Percentiles rank a stretch among this genome's conserved stretches.
These are phyloP conservation scores for Ganoderma sinense DNA, from an alignment of 1,284 basidiomycete genomes.

Conservation along the genomic window DNA sequence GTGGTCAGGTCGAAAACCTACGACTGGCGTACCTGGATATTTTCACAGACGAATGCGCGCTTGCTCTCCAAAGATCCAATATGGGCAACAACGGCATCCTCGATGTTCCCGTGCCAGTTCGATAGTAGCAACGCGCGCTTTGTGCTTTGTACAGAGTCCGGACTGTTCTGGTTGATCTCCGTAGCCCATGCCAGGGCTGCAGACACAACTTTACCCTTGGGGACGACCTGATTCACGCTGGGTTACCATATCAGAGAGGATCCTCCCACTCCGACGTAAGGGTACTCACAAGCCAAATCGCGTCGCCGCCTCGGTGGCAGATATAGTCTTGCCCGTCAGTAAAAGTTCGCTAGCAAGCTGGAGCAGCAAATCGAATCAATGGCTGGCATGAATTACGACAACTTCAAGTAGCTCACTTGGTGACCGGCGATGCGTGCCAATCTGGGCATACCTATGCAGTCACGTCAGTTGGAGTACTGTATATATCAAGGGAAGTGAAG, in stretches of 20 bases:
- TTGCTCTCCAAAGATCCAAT: conserved; percentile 58
- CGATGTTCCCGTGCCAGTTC: conserved; percentile 57
- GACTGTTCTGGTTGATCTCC: conserved; percentile 73
- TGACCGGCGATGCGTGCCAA: conserved; percentile 68
- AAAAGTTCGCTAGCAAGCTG: conserved; percentile 83
- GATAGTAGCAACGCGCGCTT: conserved; percentile 72
- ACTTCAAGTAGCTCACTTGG: conserved; percentile 55
- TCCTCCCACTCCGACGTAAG: conserved; percentile 14
- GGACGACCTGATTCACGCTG: conserved; percentile 77
- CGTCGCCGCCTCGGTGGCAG: conserved; percentile 71
- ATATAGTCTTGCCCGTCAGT: conserved; percentile 72
- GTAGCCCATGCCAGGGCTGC: conserved; percentile 72
- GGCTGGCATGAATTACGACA: neutral
- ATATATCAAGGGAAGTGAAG: neutral
- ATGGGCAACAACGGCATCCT: conserved; percentile 61
- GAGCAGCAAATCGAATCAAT: conserved; percentile 8
- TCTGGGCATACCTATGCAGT: conserved; percentile 64
- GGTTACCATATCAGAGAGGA: conserved; percentile 18
- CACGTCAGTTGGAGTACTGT: neutral
- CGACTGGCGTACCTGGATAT: conserved; percentile 66
- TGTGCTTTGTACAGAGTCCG: conserved; percentile 82
- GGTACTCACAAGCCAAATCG: conserved; percentile 77
- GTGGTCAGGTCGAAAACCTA: neutral
- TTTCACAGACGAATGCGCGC: conserved; percentile 69
- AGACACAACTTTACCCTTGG: conserved; percentile 59